Percentiles rank a stretch among this genome's conserved stretches.
phyloP scores from a whole-genome alignment of 2,329 filamentous ascomycete species.

The Lecanicillium sp. region DNA sequence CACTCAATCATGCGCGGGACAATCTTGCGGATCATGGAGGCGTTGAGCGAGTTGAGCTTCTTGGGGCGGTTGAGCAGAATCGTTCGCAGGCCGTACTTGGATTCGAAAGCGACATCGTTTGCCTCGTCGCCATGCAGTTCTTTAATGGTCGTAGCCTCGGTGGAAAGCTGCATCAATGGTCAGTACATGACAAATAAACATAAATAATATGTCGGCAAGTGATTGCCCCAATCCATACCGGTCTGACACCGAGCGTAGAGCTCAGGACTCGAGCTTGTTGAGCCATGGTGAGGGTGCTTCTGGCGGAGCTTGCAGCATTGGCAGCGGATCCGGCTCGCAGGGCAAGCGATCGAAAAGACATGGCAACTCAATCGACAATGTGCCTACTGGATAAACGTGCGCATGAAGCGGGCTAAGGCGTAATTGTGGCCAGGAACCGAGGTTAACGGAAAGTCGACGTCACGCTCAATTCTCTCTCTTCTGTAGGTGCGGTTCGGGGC shows the following conservation, averaged over 20 bases:
- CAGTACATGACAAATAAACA: too few relatives aligned
- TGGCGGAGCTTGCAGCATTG: constrained; percentile 33
- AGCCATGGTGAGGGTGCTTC: constrained; percentile 57
- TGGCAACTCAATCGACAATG: constrained; percentile 16
- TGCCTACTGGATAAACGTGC: constrained; percentile 3
- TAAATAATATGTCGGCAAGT: too few relatives aligned
- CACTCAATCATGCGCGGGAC: constrained; percentile 83
- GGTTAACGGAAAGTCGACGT: background rate
- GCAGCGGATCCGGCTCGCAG: constrained; percentile 46
- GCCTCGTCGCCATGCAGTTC: constrained; percentile 63
- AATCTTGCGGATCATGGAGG: constrained; percentile 94
- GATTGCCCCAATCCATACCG: constrained; percentile 16
- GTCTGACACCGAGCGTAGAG: constrained; percentile 39
- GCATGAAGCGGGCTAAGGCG: background rate
- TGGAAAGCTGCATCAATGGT: constrained; percentile 21
- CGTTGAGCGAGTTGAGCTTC: constrained; percentile 89
- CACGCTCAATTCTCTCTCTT: too few relatives aligned
- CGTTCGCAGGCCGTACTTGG: constrained; percentile 79
- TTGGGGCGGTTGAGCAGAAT: constrained; percentile 89
- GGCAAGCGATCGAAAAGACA: constrained; percentile 50
- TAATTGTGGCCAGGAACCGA: background rate
- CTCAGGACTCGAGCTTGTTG: constrained; percentile 67
- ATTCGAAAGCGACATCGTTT: constrained; percentile 90
- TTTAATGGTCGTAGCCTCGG: constrained; percentile 32
- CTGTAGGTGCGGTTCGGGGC: too few relatives aligned